phyloP scores from a whole-genome alignment of 2,329 filamentous ascomycete species.

The Clonostachys solani region DNA sequence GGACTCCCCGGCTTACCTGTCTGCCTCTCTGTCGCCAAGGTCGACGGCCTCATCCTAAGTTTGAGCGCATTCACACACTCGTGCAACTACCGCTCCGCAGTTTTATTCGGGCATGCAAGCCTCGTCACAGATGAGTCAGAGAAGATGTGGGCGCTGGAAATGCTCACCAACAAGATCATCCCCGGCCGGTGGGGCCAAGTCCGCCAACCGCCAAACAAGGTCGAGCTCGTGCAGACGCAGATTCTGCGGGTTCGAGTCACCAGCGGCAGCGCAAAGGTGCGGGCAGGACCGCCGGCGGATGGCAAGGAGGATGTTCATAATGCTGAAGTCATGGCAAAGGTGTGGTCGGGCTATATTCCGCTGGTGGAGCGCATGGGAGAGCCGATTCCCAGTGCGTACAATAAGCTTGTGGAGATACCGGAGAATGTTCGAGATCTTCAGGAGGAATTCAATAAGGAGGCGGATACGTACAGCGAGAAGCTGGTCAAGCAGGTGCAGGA shows the following conservation, averaged over 20 bases:
- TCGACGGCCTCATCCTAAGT: constrained; percentile 77
- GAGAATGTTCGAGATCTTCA: constrained; percentile 48
- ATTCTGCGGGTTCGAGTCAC: constrained; percentile 66
- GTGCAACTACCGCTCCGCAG: constrained; percentile 81
- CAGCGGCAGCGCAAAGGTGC: constrained; percentile 72
- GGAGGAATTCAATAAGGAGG: constrained; percentile 28
- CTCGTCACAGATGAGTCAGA: constrained; percentile 65
- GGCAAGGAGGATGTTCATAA: constrained; percentile 43
- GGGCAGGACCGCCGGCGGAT: constrained; percentile 58
- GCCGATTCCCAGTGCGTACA: constrained; percentile 56
- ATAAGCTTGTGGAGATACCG: constrained; percentile 55
- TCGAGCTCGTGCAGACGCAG: constrained; percentile 71
- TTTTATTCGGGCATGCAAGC: constrained; percentile 70
- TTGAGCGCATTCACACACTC: constrained; percentile 77
- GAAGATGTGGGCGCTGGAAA: constrained; percentile 72
- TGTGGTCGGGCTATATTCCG: constrained; percentile 57
- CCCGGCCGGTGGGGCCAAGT: constrained; percentile 64
- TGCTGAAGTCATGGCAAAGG: constrained; percentile 26
- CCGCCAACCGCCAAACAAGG: constrained; percentile 64
- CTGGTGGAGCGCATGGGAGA: constrained; percentile 60
- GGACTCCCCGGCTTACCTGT: constrained; percentile 55
- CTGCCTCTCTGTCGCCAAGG: constrained; percentile 65
- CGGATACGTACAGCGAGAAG: constrained; percentile 17
- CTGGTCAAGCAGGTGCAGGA: not conserved
- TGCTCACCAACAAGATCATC: constrained; percentile 73